phyloP scores from a whole-genome alignment of 768 basidiomycete genomes.

The Suillus discolor region DNA sequence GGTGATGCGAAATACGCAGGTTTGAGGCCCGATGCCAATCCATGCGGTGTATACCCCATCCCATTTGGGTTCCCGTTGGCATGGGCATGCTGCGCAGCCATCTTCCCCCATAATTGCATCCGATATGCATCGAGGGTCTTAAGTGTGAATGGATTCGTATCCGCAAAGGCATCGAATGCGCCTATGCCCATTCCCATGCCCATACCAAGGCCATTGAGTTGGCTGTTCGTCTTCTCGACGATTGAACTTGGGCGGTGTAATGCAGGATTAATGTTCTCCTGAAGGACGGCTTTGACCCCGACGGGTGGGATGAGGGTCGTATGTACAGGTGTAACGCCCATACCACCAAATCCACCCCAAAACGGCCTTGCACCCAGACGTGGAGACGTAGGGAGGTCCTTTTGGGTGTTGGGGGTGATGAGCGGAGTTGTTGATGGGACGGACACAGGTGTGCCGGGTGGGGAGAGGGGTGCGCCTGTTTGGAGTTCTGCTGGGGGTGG shows the following conservation, averaged over 20 bases:
- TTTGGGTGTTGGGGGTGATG: conserved; percentile 72
- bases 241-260: conserved; percentile 23
- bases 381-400: conserved; percentile 71
- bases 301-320: conserved; percentile 71
- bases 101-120: conserved; percentile 92
- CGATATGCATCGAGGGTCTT: conserved; percentile 85
- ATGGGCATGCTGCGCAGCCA: conserved; percentile 70
- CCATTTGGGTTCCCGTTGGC: conserved; percentile 22
- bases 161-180: conserved; percentile 78
- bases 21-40: conserved; percentile 43
- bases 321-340: conserved; percentile 84
- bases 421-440: conserved; percentile 23
- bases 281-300: conserved; percentile 27
- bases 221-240: conserved; percentile 34
- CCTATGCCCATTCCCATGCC: conserved; percentile 27
- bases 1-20: conserved; percentile 33
- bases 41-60: conserved; percentile 11
- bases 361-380: conserved; percentile 55
- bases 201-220: conserved; percentile 31
- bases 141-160: conserved; percentile 83
- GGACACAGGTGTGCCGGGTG: conserved; percentile 16
- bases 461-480: conserved; percentile 1
- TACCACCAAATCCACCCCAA: conserved; percentile 80
- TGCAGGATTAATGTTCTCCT: conserved; percentile 29
- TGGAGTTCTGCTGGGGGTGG: conserved; percentile 50